phyloP scores from a whole-genome alignment of 352 stramenopile genomes.

The Phytopythium kandeliae region DNA sequence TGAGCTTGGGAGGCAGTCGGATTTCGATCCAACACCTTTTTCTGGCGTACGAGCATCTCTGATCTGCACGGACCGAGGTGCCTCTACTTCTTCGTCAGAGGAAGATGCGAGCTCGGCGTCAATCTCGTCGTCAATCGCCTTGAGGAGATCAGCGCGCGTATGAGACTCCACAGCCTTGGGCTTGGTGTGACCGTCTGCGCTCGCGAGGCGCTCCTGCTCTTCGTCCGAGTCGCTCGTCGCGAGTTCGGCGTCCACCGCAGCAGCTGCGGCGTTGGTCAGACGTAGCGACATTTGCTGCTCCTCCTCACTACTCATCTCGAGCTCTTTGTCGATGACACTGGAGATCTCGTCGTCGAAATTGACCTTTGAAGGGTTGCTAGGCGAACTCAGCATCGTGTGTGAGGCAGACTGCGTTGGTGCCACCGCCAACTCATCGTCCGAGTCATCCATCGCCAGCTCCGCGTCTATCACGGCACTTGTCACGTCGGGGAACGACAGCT shows the following conservation, averaged over 20 bases:
- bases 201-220: background rate
- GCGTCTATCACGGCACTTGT: conserved; percentile 25
- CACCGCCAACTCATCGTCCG: background rate
- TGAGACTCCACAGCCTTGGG: background rate
- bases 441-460: conserved; percentile 9
- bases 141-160: background rate
- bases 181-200: background rate
- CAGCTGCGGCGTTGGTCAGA: conserved; percentile 4
- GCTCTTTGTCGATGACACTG: conserved; percentile 23
- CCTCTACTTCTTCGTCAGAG: conserved; percentile 16
- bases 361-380: conserved; percentile 7
- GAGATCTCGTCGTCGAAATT: conserved; percentile 13
- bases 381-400: too few species aligned
- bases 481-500: conserved; percentile 7
- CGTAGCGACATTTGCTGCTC: conserved; percentile 4
- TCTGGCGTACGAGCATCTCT: background rate
- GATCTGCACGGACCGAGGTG: too few species aligned
- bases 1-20: conserved; percentile 6
- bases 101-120: conserved; percentile 32
- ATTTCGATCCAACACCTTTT: background rate
- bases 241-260: conserved; percentile 23
- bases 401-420: background rate
- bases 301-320: conserved; percentile 22
- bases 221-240: conserved; percentile 5
- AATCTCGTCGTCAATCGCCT: conserved; percentile 32